A percentile compares a stretch with the other conserved stretches of the same genome.
Evolutionary conservation across 257 asterid genomes (phyloP).

Genomic region (Solanum pinnatisectum): DNA sequence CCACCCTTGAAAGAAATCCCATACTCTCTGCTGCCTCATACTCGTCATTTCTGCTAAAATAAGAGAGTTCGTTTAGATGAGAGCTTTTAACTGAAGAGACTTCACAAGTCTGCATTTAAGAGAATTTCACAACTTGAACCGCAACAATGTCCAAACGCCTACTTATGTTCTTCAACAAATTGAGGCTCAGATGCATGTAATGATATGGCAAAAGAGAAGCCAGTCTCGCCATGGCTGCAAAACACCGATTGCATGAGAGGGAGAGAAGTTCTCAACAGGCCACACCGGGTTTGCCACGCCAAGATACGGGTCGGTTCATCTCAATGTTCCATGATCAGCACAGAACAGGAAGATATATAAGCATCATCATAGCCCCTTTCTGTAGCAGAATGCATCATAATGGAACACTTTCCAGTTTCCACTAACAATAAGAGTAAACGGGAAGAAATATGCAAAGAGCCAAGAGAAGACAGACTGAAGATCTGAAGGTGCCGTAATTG

Average conservation of each 20-base stretch:
- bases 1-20: conserved; percentile 35
- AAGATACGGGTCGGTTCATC: conserved; percentile 25
- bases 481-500: background rate
- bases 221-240: conserved; percentile 21
- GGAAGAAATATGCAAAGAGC: background rate
- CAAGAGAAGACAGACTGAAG: background rate
- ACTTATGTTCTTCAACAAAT: background rate
- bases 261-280: background rate
- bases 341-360: background rate
- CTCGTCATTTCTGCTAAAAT: background rate
- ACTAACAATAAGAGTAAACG: background rate
- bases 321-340: conserved; percentile 1
- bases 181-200: conserved; percentile 8
- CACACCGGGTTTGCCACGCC: conserved; percentile 29
- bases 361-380: conserved; percentile 15
- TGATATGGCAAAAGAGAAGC: background rate
- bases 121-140: background rate
- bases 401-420: background rate
- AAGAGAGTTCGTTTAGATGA: background rate
- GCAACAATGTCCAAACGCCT: background rate
- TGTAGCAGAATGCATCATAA: background rate
- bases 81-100: background rate
- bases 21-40: background rate
- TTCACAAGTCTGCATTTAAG: background rate
- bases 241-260: conserved; percentile 6